Evolutionary conservation across 495 filamentous ascomycete genomes (phyloP).

Genomic region (Sabuloglossum arenarium): DNA sequence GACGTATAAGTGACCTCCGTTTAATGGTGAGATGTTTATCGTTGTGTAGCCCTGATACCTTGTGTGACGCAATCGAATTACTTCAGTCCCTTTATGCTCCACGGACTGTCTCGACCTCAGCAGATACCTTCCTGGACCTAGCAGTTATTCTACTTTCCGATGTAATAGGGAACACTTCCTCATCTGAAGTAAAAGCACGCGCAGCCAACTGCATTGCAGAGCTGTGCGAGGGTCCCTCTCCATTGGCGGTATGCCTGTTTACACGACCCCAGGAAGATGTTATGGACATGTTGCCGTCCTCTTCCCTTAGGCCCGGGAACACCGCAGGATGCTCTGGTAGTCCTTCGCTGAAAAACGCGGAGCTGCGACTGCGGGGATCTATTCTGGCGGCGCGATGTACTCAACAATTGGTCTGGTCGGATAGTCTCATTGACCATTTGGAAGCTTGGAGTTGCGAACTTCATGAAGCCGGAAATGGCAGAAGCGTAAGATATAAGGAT

Average conservation of each 20-base stretch:
- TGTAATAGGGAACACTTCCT: background rate
- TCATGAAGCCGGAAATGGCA: constrained; percentile 18
- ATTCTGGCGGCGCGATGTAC: constrained; percentile 35
- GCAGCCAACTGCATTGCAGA: background rate
- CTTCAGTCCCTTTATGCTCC: background rate
- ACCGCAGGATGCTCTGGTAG: background rate
- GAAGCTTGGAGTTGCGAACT: constrained; percentile 19
- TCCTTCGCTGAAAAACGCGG: constrained; percentile 18
- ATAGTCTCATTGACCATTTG: constrained; percentile 16
- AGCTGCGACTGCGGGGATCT: constrained; percentile 27
- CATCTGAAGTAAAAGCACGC: background rate
- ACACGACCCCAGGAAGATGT: background rate
- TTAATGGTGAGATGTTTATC: background rate
- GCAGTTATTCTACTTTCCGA: background rate
- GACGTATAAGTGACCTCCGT: background rate
- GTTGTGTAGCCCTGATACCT: constrained; percentile 6
- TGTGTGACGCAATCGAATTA: constrained; percentile 2
- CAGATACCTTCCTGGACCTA: background rate
- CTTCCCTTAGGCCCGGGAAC: background rate
- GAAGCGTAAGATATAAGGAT: constrained; percentile 7
- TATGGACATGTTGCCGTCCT: background rate
- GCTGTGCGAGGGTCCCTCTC: background rate
- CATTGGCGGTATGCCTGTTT: no score
- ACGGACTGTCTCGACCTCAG: background rate
- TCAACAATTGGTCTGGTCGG: constrained; percentile 11